Evolutionary conservation across 2,329 filamentous ascomycete species (phyloP).

Genomic region (Colletotrichum shisoi): DNA sequence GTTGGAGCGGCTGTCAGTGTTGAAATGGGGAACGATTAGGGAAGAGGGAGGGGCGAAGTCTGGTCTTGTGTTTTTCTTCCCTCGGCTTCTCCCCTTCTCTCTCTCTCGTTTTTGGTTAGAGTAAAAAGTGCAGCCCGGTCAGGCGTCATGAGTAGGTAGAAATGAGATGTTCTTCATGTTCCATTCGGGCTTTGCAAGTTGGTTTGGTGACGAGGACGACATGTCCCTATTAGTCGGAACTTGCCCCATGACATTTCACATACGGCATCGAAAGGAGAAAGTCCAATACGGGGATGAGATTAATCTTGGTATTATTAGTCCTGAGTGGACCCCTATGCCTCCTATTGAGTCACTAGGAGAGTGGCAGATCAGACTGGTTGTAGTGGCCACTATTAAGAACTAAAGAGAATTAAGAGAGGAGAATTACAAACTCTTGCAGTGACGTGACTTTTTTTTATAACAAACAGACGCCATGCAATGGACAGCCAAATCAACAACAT

Average conservation of each 20-base stretch:
- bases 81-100: conserved; percentile 5
- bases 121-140: conserved; percentile 39
- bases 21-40: conserved; percentile 29
- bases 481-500: neutral
- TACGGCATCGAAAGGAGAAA: too few relatives aligned
- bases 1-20: conserved; percentile 19
- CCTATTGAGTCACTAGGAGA: neutral
- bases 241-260: too few relatives aligned
- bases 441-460: conserved; percentile 5
- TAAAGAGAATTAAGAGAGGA: neutral
- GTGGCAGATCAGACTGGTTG: neutral
- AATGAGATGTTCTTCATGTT: conserved; percentile 39
- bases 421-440: too few relatives aligned
- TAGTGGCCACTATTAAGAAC: neutral
- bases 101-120: conserved; percentile 29
- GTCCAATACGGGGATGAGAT: neutral
- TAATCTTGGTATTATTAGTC: neutral
- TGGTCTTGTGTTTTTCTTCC: conserved; percentile 24
- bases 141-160: conserved; percentile 40
- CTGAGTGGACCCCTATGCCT: neutral
- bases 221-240: too few relatives aligned
- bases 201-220: too few relatives aligned
- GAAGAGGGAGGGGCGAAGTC: conserved; percentile 3
- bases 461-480: conserved; percentile 18
- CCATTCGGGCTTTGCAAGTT: neutral